Evolutionary conservation across 768 basidiomycete species (phyloP), one percentile per base, ranked within the genome.

Genomic region (Amanita subjunquillea): DNA sequence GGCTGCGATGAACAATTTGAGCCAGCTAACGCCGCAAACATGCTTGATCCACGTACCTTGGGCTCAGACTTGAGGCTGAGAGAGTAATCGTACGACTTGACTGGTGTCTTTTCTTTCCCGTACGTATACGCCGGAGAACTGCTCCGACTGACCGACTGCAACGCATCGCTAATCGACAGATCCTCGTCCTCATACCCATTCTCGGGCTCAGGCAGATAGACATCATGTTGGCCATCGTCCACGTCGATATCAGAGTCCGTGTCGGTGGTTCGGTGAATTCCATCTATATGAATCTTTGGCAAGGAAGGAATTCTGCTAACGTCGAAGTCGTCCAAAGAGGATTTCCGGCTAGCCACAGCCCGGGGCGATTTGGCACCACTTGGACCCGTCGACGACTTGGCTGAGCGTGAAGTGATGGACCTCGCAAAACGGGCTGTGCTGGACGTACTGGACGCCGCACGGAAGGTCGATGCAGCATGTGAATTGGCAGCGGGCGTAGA

Each of bases 401-500:
- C 70, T 62, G 63, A 84, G 64, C 71, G 77, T 66, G 60, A 82
- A 58, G 63, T 75, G 65, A 65, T 78, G 53, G 64, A 75, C 68
- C 63, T 66, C 0, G 72, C 71, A 69, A 63, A 83, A 59, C 69
- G 76, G 67, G 54, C 78, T 60, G 63, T 80, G 69, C 59, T 80
- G 54, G 63, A 69, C 10, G 72, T 68, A 56, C 72, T 76, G 0
- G 72, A 70, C 25, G 67, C 59, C 3, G 74, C 72, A 46, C 79
- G 69, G 7, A 77, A 71, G 20, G 76, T 73, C 9, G 74, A 76
- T 23, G 62, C 59, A 2, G 67, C 67, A 54, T 79, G 73, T 42
- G 75, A 75, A 2, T 72, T 75, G 9, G 69, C 65, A 4, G 74
- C 68, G 2, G 83, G 87, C 1, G 83, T 90, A 1, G 83, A 88